Evolutionary conservation across 495 filamentous ascomycete species (phyloP), one percentile per base, ranked within the genome.

Genomic region (Articulospora tetracladia): DNA sequence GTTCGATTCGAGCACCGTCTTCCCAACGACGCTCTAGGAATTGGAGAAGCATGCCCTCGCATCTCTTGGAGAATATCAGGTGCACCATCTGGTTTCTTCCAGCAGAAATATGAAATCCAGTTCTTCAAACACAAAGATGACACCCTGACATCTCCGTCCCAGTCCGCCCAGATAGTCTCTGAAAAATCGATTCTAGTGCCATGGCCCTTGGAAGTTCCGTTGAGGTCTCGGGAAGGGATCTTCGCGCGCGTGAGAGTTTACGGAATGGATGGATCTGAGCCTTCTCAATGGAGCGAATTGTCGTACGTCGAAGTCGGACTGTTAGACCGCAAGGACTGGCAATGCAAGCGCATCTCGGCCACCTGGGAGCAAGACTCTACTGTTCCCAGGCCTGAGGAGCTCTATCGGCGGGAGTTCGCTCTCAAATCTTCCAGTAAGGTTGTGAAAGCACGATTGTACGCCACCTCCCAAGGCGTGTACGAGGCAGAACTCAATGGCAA

Each of bases 401-500:
- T 57, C 11, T 57, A 39, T 57, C 8, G 47, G 27, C 34, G 41
- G 24, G 47, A 53, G 20, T 50, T 46, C 25, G 17, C n/a, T n/a
- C 19, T 50, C 24, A 22, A 53, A 66, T n/a, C n/a, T n/a, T n/a
- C n/a, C n/a, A 50, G 25, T 11, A 22, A 50, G 8, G 25, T 57
- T 13, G 25, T 22, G 1, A 25, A 63, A 25, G 77, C 77, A 0
- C 65, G 75, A 4, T 64, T 84, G 1, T 84, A 84, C 52, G 74
- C 79, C 24, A 83, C 80, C 0, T 72, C 75, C 0, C 66, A 77
- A n/a, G 81, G 81, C 1, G 39, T 83, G 24, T 83, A 80, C 54
- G 73, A 76, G 27, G 74, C 74, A 2, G 70, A 71, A n/a, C 70
- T 83, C 36, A 83, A 84, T 63, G 78, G 78, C 0, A 47, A 64